Evolutionary conservation across 179 eudicot species (phyloP), one percentile per base, ranked within the genome.

Genomic region (Silene coronaria): DNA sequence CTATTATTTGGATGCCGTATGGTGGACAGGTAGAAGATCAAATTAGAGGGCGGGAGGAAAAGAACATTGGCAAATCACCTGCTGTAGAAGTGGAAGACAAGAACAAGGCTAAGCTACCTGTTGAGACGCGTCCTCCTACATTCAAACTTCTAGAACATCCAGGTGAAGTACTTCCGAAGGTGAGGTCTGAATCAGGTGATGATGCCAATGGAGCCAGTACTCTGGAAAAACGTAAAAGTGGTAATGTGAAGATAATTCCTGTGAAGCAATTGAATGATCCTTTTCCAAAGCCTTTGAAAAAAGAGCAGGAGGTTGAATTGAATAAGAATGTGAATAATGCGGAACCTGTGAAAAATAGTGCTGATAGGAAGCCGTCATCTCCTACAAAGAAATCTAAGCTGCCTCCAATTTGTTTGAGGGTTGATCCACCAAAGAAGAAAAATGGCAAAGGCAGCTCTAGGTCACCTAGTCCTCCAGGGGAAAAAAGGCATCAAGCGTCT

Each of bases 381-480:
- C 76, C 83, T 58, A 62, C 85, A 12, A 88, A 86, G 84, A 67
- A 81, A 24, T 76, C 91, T 12, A 89, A 88, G 81, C 80, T 92
- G n/a, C 92, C 92, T 45, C 91, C 96, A 67, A 86, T 92, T 46
- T 89, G 97, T 72, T 82, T 92, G 51, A 88, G 91, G 62, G 86
- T 91, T 77, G 97, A 92, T 80, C 94, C 96, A 6, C 89, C 89
- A 0, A 89, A 77, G 80, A 86, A 75, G 80, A 92, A 82, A 78
- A 78, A 68, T 60, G 84, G 78, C 24, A 77, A 80, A 45, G 86
- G 85, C 8, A 78, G 75, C 71, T 84, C 83, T 6, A 85, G 85
- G 67, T 87, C 88, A 42, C 88, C 89, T 22, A 89, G 89, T 75
- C 91, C 88, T 70, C 87, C 87, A 6, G 60, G 74, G 55, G 73